Evolutionary conservation across 2,329 filamentous ascomycete species (phyloP).

Genomic region (Chalaropsis thielavioides): DNA sequence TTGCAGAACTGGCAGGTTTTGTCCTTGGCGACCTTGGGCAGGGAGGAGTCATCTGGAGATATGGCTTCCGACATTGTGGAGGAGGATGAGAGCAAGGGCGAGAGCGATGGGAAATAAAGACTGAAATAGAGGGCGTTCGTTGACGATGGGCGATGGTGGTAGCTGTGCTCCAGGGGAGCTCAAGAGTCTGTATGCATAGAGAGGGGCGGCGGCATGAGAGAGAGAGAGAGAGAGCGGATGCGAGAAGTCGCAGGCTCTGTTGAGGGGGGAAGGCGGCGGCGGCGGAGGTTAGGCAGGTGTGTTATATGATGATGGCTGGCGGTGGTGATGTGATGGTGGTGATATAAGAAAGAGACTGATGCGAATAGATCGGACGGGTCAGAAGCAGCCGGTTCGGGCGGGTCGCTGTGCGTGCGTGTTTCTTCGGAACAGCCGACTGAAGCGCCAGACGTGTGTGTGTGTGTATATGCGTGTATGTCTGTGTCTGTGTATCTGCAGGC

Average conservation of each 20-base stretch:
- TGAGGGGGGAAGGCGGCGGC: no score
- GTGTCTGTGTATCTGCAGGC: background rate
- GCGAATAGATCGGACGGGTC: background rate
- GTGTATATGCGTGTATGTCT: background rate
- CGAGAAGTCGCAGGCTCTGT: background rate
- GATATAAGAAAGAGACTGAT: background rate
- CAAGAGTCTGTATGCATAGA: slow-evolving; percentile 16
- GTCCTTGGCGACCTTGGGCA: slow-evolving; percentile 51
- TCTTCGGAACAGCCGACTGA: background rate
- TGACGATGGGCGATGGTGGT: background rate
- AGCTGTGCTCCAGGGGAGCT: slow-evolving; percentile 16
- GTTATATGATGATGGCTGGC: background rate
- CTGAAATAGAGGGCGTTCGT: background rate
- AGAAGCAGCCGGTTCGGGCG: background rate
- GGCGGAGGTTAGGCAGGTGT: background rate
- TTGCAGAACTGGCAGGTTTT: slow-evolving; percentile 77
- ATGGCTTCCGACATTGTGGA: slow-evolving; percentile 26
- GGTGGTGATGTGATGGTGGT: background rate
- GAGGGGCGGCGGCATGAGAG: background rate
- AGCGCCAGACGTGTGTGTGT: background rate
- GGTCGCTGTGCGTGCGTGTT: background rate
- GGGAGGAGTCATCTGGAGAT: slow-evolving; percentile 20
- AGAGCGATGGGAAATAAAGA: background rate
- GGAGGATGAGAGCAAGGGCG: slow-evolving; percentile 3
- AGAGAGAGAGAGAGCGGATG: slow-evolving; percentile 10